Evolutionary conservation across 2,329 filamentous ascomycete species (phyloP), one percentile per base, ranked within the genome.

Genomic region (Colletotrichum sp.): DNA sequence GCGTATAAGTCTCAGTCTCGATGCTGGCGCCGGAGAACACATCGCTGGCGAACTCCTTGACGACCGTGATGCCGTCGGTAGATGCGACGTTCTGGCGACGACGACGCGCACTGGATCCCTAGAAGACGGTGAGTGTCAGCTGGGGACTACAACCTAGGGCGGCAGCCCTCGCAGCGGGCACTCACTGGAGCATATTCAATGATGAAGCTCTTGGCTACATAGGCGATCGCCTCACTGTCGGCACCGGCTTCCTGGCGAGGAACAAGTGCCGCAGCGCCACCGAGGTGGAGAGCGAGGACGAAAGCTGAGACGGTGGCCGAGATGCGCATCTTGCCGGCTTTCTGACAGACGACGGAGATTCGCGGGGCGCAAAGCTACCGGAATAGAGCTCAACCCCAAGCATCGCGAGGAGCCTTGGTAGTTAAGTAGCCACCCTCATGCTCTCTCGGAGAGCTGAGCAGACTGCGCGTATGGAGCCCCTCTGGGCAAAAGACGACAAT

Each of bases 21-120:
- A 83, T 78, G 70, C 78, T 82, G 36, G 80, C 81, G 43, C 81
- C 81, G 9, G 79, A 79, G 73, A 83, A 83, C 48, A 83, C 74
- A 16, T 76, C 71, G 32, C 77, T 81, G 30, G 80, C 66, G 72
- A 81, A 83, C 56, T 77, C 78, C 66, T 79, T 81, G 16, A 80
- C 79, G 64, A 81, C 77, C 48, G 71, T 78, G 67, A 77, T 77
- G 27, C 68, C 76, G 39, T 76, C 70, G 27, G 71, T 71, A 15
- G 78, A 76, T 10, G 76, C 76, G 60, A 79, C 74, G n/a, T 78
- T 75, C 70, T 78, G 77, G 34, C 76, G 77, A 56, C 77, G 74
- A 22, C 71, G 28, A 30, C 74, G 78, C 60, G 76, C 58, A 16
- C 72, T 60, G 39, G 61, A 73, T 32, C 43, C 69, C 75, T 68